Conservation (phyloP, 768 basidiomycete genomes). For the Termitomyces sp. region DNA sequence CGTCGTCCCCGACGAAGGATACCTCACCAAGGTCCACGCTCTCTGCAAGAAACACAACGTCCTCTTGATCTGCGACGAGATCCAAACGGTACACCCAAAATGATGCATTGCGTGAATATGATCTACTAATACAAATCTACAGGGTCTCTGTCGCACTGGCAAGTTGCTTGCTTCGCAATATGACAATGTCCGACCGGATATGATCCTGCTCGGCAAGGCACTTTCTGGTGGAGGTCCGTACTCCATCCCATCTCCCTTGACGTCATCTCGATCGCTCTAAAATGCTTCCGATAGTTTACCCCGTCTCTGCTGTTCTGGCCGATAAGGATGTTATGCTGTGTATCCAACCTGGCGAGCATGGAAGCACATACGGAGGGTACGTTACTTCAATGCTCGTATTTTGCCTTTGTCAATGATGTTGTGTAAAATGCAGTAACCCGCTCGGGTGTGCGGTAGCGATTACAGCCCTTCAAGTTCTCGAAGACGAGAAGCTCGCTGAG, state of each 20-base stretch:
- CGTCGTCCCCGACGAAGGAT: slow-evolving; percentile 86
- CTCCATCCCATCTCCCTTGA: not conserved
- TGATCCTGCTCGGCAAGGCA: slow-evolving; percentile 93
- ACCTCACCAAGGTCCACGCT: slow-evolving; percentile 70
- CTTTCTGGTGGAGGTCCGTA: slow-evolving; percentile 87
- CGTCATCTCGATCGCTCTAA: not conserved
- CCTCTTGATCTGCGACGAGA: slow-evolving; percentile 96
- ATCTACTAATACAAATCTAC: not conserved
- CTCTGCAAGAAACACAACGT: slow-evolving; percentile 93
- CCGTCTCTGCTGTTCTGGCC: slow-evolving; percentile 92
- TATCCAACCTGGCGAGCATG: slow-evolving; percentile 94
- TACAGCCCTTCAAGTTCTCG: slow-evolving; percentile 87
- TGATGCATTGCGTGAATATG: not conserved
- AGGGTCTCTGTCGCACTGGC: slow-evolving; percentile 91
- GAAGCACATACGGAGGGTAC: slow-evolving; percentile 92
- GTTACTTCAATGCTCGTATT: slow-evolving; percentile 18
- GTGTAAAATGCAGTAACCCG: slow-evolving; percentile 63
- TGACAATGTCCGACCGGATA: slow-evolving; percentile 85
- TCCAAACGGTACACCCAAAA: slow-evolving; percentile 75
- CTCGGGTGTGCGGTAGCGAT: slow-evolving; percentile 95
- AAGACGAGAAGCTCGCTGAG: slow-evolving; percentile 81
- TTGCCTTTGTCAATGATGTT: not conserved
- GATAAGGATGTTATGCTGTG: slow-evolving; percentile 91
- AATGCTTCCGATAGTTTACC: slow-evolving; percentile 68
- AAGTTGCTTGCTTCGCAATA: slow-evolving; percentile 91